Base-by-base conservation (phyloP, 1,284 basidiomycete genomes). In the Wolfiporia cocos region DNA sequence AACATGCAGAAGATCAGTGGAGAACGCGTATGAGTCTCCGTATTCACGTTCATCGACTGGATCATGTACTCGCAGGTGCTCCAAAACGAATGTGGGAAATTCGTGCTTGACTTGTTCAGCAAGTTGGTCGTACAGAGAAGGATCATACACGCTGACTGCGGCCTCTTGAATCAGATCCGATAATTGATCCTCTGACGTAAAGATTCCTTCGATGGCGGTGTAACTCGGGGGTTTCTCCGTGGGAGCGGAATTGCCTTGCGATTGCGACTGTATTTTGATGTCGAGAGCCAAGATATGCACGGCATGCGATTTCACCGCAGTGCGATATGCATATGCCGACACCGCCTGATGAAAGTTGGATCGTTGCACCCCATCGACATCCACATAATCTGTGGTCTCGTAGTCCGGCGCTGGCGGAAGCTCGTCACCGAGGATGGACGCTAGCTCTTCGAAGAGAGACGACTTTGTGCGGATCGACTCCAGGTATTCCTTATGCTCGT, bases 1-100 rank as follows among this genome's bases (percentile, higher is more conserved):
- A 31, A 67, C 66, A 37, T 71, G 70, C 18, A 85, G 65, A 2
- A 83, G 59, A 4, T 64, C 50, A 11, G 66, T 61, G 0, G 78
- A 77, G 59, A 91, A 94, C 5, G 81, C 66, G 56, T 92, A 97
- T 44, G 76, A 69, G 43, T 88, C 81, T 2, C 93, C 93, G 50
- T 84, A 91, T 29, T 84, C 78, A 28, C 90, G 78, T 49, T 90
- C 81, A 10, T 76, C 70, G 9, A 74, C 54, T 2, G 84, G 75
- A 22, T 76, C 74, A 20, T 81, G 76, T 0, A 73, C 71, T 37
- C 79, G 78, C 32, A 93, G 64, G 34, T 84, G 80, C 21, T 81
- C 73, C 18, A 86, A 58, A 1, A 67, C 66, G 33, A 89, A 65
- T 0, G 73, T 71, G 2, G 74, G 70, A 55, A 83, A 81, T 18